Conservation (phyloP, 208 protist genomes). For the Angomonas desouzai region DNA sequence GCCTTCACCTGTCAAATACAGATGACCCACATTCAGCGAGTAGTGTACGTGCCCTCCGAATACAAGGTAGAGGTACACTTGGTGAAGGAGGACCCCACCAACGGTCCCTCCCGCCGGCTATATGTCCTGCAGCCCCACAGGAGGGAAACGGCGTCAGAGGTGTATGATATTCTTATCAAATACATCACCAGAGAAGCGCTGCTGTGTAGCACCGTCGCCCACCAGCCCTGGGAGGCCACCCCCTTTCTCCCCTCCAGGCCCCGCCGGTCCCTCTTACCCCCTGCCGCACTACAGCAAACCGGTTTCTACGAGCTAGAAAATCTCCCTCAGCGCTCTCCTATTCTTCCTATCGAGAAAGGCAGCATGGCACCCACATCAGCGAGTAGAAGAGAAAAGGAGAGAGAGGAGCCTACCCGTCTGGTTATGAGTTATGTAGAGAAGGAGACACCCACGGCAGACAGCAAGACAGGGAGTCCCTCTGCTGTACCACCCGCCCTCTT, state of each 20-base stretch:
- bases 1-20: constrained; percentile 47
- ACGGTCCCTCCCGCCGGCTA: constrained; percentile 13
- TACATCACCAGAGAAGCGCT: constrained; percentile 12
- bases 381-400: background rate
- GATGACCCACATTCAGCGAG: constrained; percentile 23
- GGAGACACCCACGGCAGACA: too few species aligned
- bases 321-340: too few species aligned
- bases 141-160: background rate
- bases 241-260: background rate
- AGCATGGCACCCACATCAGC: too few species aligned
- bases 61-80: background rate
- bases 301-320: too few species aligned
- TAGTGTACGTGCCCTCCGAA: background rate
- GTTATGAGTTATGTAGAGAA: background rate
- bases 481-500: background rate
- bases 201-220: constrained; percentile 4
- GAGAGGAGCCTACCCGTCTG: background rate
- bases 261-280: constrained; percentile 14
- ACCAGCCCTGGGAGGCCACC: background rate
- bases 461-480: background rate
- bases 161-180: constrained; percentile 22
- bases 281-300: background rate
- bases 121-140: constrained; percentile 20
- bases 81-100: background rate
- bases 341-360: too few species aligned